phyloP scores from a whole-genome alignment of 106 monocot genomes.

The Phalaenopsis equestris region DNA sequence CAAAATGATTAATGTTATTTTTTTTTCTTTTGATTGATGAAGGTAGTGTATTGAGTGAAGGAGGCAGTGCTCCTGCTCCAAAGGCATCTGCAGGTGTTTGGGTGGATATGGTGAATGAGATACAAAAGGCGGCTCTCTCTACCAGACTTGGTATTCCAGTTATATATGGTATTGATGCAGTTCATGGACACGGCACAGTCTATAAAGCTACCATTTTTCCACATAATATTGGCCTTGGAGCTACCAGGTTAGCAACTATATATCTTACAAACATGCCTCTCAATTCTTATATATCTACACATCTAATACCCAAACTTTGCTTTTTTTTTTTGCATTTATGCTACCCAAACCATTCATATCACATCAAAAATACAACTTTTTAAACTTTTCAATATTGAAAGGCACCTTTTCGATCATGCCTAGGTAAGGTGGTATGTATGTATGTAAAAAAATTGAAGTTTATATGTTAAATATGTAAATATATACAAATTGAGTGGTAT shows the following conservation, averaged over 20 bases:
- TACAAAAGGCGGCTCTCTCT: slow-evolving; percentile 20
- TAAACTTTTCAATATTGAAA: too few species aligned
- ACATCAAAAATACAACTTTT: too few species aligned
- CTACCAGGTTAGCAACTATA: slow-evolving; percentile 6
- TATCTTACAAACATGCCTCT: too few species aligned
- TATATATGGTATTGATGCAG: slow-evolving; percentile 24
- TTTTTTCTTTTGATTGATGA: neutral
- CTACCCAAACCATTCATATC: too few species aligned
- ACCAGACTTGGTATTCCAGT: slow-evolving; percentile 17
- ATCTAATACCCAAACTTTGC: too few species aligned
- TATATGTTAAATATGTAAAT: too few species aligned
- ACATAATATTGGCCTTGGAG: slow-evolving; percentile 26
- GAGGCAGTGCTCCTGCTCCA: slow-evolving; percentile 15
- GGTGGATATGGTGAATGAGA: slow-evolving; percentile 24
- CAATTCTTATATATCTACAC: too few species aligned
- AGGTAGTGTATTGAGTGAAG: slow-evolving; percentile 24
- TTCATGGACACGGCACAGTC: slow-evolving; percentile 22
- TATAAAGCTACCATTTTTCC: slow-evolving; percentile 20
- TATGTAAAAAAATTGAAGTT: too few species aligned
- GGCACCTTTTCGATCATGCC: too few species aligned
- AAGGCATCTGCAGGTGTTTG: slow-evolving; percentile 13
- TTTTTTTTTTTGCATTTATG: too few species aligned
- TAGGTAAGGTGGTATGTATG: too few species aligned
- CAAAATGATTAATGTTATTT: neutral
- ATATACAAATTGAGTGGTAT: too few species aligned